A percentile compares a stretch with the other conserved stretches of the same genome.
These are phyloP conservation scores for Ophiostoma pallidulum DNA, from an alignment of 2,329 filamentous ascomycete species.

Conservation along the genomic window DNA sequence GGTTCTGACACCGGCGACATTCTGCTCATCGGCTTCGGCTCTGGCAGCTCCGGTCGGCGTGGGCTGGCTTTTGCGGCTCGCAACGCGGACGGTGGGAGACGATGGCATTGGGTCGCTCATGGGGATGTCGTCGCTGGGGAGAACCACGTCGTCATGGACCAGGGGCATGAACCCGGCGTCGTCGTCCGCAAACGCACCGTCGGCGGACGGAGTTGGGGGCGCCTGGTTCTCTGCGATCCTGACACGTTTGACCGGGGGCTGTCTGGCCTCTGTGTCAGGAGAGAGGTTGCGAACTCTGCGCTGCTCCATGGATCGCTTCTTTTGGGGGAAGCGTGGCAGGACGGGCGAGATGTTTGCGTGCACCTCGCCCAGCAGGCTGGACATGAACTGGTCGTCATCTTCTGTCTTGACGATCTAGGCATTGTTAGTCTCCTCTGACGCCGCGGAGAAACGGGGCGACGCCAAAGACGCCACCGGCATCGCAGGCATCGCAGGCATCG, in stretches of 20 bases:
- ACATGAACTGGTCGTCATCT: slow-evolving; percentile 82
- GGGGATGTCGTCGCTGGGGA: slow-evolving; percentile 39
- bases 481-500: background rate
- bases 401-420: slow-evolving; percentile 64
- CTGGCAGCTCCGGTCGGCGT: slow-evolving; percentile 22
- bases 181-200: slow-evolving; percentile 33
- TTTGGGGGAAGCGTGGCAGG: slow-evolving; percentile 49
- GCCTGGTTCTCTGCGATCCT: slow-evolving; percentile 42
- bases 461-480: background rate
- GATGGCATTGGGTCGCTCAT: slow-evolving; percentile 81
- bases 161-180: slow-evolving; percentile 43
- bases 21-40: slow-evolving; percentile 22
- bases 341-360: slow-evolving; percentile 58
- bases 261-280: slow-evolving; percentile 51
- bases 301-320: slow-evolving; percentile 63
- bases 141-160: slow-evolving; percentile 46
- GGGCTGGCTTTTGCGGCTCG: slow-evolving; percentile 56
- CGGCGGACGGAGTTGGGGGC: slow-evolving; percentile 38
- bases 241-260: slow-evolving; percentile 45
- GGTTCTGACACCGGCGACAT: slow-evolving; percentile 39
- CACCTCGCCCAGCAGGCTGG: slow-evolving; percentile 75
- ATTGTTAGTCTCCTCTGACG: background rate
- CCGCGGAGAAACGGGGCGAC: background rate
- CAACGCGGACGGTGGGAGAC: slow-evolving; percentile 72
- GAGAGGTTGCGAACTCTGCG: slow-evolving; percentile 65